These are phyloP conservation scores for Trichosporon sp. DNA, from an alignment of 1,284 basidiomycete genomes.

Conservation along the genomic window DNA sequence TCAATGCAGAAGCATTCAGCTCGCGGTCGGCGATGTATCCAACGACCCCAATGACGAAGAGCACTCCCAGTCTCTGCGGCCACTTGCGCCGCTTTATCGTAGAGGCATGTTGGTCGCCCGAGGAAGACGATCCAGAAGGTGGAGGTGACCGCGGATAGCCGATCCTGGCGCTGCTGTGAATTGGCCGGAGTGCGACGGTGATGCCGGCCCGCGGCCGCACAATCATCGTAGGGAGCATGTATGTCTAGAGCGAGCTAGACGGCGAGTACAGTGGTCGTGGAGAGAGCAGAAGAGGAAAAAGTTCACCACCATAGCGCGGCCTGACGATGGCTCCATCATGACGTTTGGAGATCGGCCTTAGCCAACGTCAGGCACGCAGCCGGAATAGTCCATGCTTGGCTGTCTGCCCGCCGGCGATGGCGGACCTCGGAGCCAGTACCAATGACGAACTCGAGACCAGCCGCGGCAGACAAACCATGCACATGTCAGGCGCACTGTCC, in stretches of 20 bases:
- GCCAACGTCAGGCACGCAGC: not conserved
- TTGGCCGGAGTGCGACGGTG: not conserved
- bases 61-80: not conserved
- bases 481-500: too few species aligned
- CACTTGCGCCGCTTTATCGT: not conserved
- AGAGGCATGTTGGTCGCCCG: not conserved
- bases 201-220: not conserved
- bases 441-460: not conserved
- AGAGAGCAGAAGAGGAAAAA: not conserved
- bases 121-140: not conserved
- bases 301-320: not conserved
- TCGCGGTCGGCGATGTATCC: slow-evolving; percentile 56
- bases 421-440: not conserved
- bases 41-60: slow-evolving; percentile 47
- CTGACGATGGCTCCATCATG: not conserved
- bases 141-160: not conserved
- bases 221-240: not conserved
- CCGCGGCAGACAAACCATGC: not conserved
- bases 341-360: not conserved
- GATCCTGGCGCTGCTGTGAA: not conserved
- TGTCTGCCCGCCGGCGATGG: not conserved
- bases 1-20: slow-evolving; percentile 63
- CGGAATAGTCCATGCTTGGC: not conserved
- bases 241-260: not conserved
- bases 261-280: not conserved